A percentile compares a stretch with the other conserved stretches of the same genome.
These are phyloP conservation scores for Acacia melanoxylon DNA, from an alignment of 306 rosid genomes.

Conservation along the genomic window DNA sequence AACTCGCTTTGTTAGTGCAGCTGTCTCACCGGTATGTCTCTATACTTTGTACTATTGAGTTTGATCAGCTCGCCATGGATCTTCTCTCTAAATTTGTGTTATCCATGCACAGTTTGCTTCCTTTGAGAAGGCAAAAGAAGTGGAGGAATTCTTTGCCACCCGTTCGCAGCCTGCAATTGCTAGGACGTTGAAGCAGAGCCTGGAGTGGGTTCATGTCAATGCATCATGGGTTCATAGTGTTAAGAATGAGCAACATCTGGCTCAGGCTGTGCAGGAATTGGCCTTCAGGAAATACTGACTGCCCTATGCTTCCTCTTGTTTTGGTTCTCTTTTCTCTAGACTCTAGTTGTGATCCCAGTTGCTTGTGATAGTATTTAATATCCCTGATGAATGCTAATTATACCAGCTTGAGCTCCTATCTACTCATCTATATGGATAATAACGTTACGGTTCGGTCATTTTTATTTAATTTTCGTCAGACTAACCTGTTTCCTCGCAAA, in stretches of 20 bases:
- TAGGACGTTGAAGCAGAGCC: slow-evolving; percentile 91
- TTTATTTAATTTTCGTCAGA: background rate
- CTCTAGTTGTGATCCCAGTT: background rate
- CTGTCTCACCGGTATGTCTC: slow-evolving; percentile 79
- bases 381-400: slow-evolving; percentile 8
- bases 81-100: background rate
- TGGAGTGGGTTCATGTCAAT: slow-evolving; percentile 72
- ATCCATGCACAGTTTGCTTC: slow-evolving; percentile 82
- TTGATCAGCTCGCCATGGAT: background rate
- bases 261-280: slow-evolving; percentile 52
- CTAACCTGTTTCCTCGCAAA: background rate
- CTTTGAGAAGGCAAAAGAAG: slow-evolving; percentile 73
- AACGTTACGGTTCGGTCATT: background rate
- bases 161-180: slow-evolving; percentile 50
- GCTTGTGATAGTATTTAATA: background rate
- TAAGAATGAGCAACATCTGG: slow-evolving; percentile 54
- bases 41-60: slow-evolving; percentile 14
- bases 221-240: slow-evolving; percentile 73
- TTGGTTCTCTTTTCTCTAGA: background rate
- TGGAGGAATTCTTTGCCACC: slow-evolving; percentile 75
- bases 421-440: background rate
- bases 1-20: slow-evolving; percentile 63
- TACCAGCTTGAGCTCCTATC: background rate
- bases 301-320: slow-evolving; percentile 6
- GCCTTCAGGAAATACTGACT: slow-evolving; percentile 38